phyloP scores from a whole-genome alignment of 2,329 filamentous ascomycete species.

The Colletotrichum limetticola region DNA sequence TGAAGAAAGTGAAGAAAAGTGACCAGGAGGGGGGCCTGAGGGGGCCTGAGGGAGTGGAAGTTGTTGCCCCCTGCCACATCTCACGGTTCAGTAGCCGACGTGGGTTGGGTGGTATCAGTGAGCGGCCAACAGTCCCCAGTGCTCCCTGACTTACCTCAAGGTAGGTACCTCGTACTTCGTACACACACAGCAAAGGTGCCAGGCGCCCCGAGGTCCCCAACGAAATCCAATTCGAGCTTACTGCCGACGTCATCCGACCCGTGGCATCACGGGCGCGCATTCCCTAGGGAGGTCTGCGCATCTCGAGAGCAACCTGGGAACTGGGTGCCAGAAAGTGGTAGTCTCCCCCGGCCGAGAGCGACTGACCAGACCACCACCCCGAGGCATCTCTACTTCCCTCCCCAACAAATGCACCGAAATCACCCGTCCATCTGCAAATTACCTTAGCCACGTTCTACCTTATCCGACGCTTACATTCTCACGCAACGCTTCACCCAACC shows the following conservation, averaged over 20 bases:
- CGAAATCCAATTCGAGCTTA: constrained; percentile 29
- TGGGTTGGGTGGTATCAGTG: neutral
- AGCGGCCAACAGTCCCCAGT: neutral
- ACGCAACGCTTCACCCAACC: neutral
- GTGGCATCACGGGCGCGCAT: constrained; percentile 30
- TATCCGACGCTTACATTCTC: constrained; percentile 2
- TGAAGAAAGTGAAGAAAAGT: constrained; percentile 22
- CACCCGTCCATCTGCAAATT: constrained; percentile 4
- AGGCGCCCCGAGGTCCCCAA: constrained; percentile 24
- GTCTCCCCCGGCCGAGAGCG: constrained; percentile 9
- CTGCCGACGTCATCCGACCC: constrained; percentile 34
- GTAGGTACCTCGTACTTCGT: too few relatives aligned
- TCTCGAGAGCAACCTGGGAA: neutral
- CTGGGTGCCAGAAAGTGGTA: neutral
- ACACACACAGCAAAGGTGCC: neutral
- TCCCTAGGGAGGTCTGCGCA: constrained; percentile 25
- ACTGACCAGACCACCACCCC: neutral
- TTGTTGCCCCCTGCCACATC: neutral
- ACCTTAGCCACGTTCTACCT: neutral
- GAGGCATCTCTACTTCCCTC: neutral
- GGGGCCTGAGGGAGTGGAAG: neutral
- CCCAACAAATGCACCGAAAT: constrained; percentile 18
- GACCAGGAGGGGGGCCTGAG: neutral
- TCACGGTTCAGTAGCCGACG: neutral
- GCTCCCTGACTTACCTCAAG: neutral